Conservation (phyloP, 1,139 yeast genomes). For the Protomyces arabidopsidicola region DNA sequence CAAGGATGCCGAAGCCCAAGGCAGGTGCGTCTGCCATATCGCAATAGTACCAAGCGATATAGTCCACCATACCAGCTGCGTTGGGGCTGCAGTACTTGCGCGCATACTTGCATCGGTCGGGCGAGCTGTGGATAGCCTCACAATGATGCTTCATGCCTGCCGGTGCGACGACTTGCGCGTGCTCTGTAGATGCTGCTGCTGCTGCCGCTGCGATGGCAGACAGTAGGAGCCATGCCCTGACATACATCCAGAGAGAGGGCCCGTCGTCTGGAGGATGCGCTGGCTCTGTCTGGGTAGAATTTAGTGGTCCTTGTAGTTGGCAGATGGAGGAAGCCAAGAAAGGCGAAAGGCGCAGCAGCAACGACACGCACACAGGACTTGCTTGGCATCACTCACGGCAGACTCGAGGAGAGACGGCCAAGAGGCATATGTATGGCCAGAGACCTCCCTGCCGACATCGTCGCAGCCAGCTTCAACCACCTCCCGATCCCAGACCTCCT, state of each 20-base stretch:
- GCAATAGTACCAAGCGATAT: constrained; percentile 40
- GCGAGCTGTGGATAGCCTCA: constrained; percentile 31
- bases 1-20: constrained; percentile 27
- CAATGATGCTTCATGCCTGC: constrained; percentile 29
- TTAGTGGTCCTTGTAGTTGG: background rate
- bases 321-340: background rate
- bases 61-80: constrained; percentile 38
- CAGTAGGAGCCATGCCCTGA: background rate
- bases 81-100: constrained; percentile 38
- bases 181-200: background rate
- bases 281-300: too few relatives aligned
- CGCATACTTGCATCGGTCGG: constrained; percentile 40
- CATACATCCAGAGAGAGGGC: background rate
- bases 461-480: constrained; percentile 29
- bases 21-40: constrained; percentile 32
- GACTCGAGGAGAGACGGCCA: background rate
- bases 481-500: constrained; percentile 37
- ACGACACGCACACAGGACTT: background rate
- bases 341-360: background rate
- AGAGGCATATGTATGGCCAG: background rate
- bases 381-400: background rate
- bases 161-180: background rate
- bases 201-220: background rate
- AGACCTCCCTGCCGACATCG: constrained; percentile 27
- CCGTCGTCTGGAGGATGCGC: too few relatives aligned